Base-by-base conservation (phyloP, 2,329 filamentous ascomycete genomes). In the Cladophialophora psammophila region DNA sequence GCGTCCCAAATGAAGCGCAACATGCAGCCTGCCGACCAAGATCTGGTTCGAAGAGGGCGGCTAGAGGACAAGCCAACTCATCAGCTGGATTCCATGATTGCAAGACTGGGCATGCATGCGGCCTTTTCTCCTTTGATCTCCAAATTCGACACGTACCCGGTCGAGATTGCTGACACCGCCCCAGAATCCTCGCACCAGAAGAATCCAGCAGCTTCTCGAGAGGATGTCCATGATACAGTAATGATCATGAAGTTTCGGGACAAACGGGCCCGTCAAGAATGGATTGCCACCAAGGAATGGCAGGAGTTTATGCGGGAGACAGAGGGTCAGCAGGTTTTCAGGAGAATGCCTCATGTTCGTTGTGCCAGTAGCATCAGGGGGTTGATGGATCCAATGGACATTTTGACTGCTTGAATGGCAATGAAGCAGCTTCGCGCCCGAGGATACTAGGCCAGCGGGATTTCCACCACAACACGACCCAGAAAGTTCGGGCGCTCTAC, bases 311-410 rank as follows among this genome's bases (percentile, higher is more conserved):
- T 75, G 72, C 56, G 69, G 53, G 69, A 64, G 61, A 74, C 72
- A 18, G 70, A 74, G 52, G 65, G 69, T 12, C 70, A 74, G 20
- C 66, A 59, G 20, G 73, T 74, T 15, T 74, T 75, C 63, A 67
- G 74, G 26, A 57, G 71, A 40, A 69, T 74, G 56, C 74, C 73
- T 38, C 72, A 76, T 73, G 74, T 74, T 18, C 64, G 74, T 52
- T 76, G 74, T 72, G 73, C 74, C 40, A 69, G 71, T 60, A 75
- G 73, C 45, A 57, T 73, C 48, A 73, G 72, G 55, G 72, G 73
- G 5, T 54, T 76, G 64, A 70, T 74, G 67, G 70, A 74, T 69
- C 71, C 74, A 9, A n/a, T 73, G 10, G 74, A 74, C 56, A 69
- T 74, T 15, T 57, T 72, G 55, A 70, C 64, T 13, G 63, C 69